Percentiles rank a stretch among this genome's conserved stretches.
Evolutionary conservation across 1,139 yeast species (phyloP).

Genomic region (Scheffersomyces segobiensis): DNA sequence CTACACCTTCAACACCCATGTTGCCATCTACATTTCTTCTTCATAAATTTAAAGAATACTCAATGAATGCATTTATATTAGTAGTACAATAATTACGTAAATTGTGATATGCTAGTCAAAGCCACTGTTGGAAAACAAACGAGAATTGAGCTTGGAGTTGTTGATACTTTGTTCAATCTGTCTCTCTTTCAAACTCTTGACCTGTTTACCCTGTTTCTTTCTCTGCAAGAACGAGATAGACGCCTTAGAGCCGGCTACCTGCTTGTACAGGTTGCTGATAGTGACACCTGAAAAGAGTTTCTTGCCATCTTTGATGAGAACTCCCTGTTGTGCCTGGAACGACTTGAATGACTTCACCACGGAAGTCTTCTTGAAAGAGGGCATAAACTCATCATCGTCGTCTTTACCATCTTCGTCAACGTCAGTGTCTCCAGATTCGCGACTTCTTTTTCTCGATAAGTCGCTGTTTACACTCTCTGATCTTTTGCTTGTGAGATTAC

Average conservation of each 20-base stretch:
- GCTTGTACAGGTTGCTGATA: constrained; percentile 54
- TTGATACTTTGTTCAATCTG: constrained; percentile 29
- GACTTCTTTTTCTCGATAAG: constrained; percentile 12
- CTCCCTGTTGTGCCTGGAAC: constrained; percentile 33
- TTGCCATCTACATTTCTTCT: not conserved
- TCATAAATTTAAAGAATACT: not conserved
- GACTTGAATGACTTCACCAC: constrained; percentile 49
- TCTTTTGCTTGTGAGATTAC: constrained; percentile 27
- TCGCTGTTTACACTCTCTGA: constrained; percentile 17
- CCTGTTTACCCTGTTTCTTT: constrained; percentile 13
- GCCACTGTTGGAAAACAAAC: constrained; percentile 18
- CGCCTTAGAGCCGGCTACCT: constrained; percentile 58
- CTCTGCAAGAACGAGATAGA: constrained; percentile 56
- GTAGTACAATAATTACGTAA: constrained; percentile 1
- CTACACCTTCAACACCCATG: not conserved
- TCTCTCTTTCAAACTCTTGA: constrained; percentile 30
- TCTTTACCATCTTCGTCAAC: constrained; percentile 25
- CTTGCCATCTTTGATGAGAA: constrained; percentile 39
- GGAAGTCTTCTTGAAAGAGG: constrained; percentile 47
- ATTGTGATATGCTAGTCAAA: constrained; percentile 16
- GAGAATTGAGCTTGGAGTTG: constrained; percentile 18
- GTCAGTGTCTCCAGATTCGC: constrained; percentile 17
- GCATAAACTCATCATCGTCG: constrained; percentile 40
- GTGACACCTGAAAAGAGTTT: constrained; percentile 53
- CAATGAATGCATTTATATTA: constrained; percentile 1